Percentiles rank a stretch among this genome's conserved stretches.
These are phyloP conservation scores for Thinopyrum obtusiflorum DNA, from an alignment of 202 grass and related monocot species.

Conservation along the genomic window DNA sequence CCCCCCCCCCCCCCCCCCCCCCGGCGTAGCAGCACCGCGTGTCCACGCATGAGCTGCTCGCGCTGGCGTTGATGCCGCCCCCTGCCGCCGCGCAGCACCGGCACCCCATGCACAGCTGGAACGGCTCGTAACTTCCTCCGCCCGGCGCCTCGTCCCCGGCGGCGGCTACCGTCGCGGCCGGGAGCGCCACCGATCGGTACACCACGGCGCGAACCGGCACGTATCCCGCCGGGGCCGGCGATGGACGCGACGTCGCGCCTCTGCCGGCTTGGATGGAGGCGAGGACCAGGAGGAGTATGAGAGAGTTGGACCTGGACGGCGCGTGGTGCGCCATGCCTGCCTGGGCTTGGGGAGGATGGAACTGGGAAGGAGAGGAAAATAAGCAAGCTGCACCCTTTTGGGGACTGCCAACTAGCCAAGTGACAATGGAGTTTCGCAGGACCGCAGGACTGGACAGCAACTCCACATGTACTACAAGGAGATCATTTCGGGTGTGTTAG, in stretches of 20 bases:
- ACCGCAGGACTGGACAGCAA: background rate
- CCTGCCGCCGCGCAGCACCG: slow-evolving; percentile 6
- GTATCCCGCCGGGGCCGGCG: background rate
- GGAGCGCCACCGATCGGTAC: background rate
- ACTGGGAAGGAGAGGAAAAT: background rate
- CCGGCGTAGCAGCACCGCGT: slow-evolving; percentile 18
- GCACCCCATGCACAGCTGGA: slow-evolving; percentile 20
- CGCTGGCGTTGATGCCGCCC: background rate
- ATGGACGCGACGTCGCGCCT: background rate
- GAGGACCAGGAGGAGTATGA: background rate
- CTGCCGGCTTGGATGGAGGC: background rate
- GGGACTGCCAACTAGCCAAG: background rate
- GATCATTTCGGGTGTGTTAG: background rate
- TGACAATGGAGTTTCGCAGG: background rate
- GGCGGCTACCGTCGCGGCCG: background rate
- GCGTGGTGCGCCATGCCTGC: background rate
- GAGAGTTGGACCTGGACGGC: background rate
- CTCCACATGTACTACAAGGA: background rate
- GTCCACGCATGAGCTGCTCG: slow-evolving; percentile 1
- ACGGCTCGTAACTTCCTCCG: slow-evolving; percentile 4
- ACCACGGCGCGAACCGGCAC: background rate
- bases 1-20: no score
- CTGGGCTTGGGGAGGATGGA: background rate
- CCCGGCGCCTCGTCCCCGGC: background rate
- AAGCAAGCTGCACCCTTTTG: background rate